phyloP scores from a whole-genome alignment of 768 basidiomycete species.

The Chlorophyllum brunneum region DNA sequence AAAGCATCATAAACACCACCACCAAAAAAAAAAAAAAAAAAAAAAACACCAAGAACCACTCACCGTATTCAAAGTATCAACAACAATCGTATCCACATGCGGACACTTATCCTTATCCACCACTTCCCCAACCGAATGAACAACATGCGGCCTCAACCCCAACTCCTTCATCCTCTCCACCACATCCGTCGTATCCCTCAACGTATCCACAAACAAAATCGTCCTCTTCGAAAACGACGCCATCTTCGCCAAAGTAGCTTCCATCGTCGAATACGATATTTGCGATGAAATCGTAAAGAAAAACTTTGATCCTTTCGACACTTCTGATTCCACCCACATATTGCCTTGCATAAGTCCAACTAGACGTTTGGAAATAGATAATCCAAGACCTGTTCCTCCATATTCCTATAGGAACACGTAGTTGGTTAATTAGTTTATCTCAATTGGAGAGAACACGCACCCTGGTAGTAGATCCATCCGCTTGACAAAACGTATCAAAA shows the following conservation, averaged over 20 bases:
- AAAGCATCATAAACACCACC: constrained; percentile 2
- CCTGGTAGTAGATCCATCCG: constrained; percentile 95
- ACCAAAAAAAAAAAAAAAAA: constrained; percentile 4
- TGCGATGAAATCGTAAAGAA: constrained; percentile 94
- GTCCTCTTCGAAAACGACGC: constrained; percentile 82
- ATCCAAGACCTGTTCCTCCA: constrained; percentile 92
- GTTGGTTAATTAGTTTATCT: neutral
- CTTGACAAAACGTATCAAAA: constrained; percentile 99
- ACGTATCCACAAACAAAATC: constrained; percentile 89
- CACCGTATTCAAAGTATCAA: constrained; percentile 84
- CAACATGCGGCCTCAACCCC: constrained; percentile 71
- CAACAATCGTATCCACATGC: constrained; percentile 92
- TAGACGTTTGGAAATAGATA: constrained; percentile 96
- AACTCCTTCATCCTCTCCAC: constrained; percentile 75
- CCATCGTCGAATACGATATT: constrained; percentile 71
- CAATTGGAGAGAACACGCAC: constrained; percentile 39
- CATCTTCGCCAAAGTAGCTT: constrained; percentile 74
- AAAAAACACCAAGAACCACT: constrained; percentile 25
- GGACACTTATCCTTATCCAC: constrained; percentile 78
- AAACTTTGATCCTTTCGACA: constrained; percentile 89
- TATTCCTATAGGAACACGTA: constrained; percentile 63
- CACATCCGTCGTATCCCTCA: constrained; percentile 72
- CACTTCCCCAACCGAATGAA: constrained; percentile 78
- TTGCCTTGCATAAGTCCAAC: constrained; percentile 97
- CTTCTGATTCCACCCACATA: constrained; percentile 98